These are phyloP conservation scores for Fusarium solani-melongenae DNA, from an alignment of 2,329 filamentous ascomycete genomes.

Conservation along the genomic window DNA sequence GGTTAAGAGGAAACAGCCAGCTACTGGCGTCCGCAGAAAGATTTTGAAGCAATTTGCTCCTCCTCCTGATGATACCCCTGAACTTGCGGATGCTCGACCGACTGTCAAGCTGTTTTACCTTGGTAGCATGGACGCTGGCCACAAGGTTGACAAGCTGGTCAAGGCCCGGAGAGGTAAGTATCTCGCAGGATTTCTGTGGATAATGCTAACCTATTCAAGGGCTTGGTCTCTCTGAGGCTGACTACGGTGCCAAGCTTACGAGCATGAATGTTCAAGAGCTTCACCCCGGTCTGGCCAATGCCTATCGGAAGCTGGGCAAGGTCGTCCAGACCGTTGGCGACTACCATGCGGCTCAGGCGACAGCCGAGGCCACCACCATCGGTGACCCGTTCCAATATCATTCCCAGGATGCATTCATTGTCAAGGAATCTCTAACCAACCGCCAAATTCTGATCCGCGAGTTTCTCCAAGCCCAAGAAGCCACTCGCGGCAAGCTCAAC, in stretches of 20 bases:
- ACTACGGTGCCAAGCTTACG: slow-evolving; percentile 90
- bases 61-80: slow-evolving; percentile 95
- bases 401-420: slow-evolving; percentile 94
- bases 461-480: slow-evolving; percentile 89
- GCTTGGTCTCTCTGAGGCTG: slow-evolving; percentile 89
- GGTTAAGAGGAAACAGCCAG: slow-evolving; percentile 94
- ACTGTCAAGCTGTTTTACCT: slow-evolving; percentile 96
- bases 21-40: slow-evolving; percentile 93
- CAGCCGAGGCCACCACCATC: slow-evolving; percentile 93
- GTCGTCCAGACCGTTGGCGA: slow-evolving; percentile 94
- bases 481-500: slow-evolving; percentile 82
- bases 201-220: slow-evolving; percentile 63
- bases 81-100: slow-evolving; percentile 89
- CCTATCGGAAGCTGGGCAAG: slow-evolving; percentile 95
- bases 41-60: slow-evolving; percentile 98
- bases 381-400: slow-evolving; percentile 95
- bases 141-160: slow-evolving; percentile 95
- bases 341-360: slow-evolving; percentile 95
- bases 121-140: slow-evolving; percentile 94
- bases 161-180: slow-evolving; percentile 85
- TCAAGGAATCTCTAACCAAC: slow-evolving; percentile 98
- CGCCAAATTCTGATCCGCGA: slow-evolving; percentile 96
- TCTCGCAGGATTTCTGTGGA: neutral
- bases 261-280: slow-evolving; percentile 90
- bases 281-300: slow-evolving; percentile 86